Conservation (phyloP, 768 basidiomycete species). For the Russula earlei region DNA sequence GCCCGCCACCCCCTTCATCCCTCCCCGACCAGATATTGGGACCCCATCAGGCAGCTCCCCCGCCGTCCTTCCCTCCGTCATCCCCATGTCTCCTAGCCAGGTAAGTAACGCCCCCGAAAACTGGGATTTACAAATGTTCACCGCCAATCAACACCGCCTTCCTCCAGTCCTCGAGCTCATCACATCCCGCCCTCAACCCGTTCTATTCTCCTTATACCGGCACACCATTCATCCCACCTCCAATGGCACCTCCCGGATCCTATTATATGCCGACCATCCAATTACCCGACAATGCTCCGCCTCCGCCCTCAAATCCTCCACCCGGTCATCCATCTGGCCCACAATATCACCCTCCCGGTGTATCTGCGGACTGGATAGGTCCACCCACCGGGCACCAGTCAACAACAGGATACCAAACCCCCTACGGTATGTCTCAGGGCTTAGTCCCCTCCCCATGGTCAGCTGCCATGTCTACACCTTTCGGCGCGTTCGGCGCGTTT, state of each 20-base stretch:
- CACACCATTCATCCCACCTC: conserved; percentile 17
- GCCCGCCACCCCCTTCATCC: conserved; percentile 26
- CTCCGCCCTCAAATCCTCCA: background rate
- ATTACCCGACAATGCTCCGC: conserved; percentile 18
- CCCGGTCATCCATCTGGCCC: conserved; percentile 6
- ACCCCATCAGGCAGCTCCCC: conserved; percentile 19
- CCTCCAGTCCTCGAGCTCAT: conserved; percentile 17
- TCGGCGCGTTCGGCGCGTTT: conserved; percentile 25
- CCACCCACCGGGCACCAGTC: conserved; percentile 13
- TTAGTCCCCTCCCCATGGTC: conserved; percentile 5
- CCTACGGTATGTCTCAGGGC: background rate
- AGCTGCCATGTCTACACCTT: conserved; percentile 11
- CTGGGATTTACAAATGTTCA: conserved; percentile 2
- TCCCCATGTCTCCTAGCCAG: conserved; percentile 23
- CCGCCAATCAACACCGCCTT: conserved; percentile 1
- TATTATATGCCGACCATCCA: conserved; percentile 27
- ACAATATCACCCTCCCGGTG: conserved; percentile 21
- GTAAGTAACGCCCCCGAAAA: background rate
- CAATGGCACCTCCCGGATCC: conserved; percentile 23
- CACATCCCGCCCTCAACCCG: conserved; percentile 11
- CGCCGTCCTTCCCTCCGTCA: conserved; percentile 21
- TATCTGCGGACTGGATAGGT: conserved; percentile 28
- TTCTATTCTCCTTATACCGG: conserved; percentile 17
- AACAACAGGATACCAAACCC: conserved; percentile 14
- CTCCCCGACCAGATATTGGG: conserved; percentile 23